Percentiles rank a stretch among this genome's conserved stretches.
phyloP scores from a whole-genome alignment of 2,329 filamentous ascomycete species.

The Ophiostoma piceae region DNA sequence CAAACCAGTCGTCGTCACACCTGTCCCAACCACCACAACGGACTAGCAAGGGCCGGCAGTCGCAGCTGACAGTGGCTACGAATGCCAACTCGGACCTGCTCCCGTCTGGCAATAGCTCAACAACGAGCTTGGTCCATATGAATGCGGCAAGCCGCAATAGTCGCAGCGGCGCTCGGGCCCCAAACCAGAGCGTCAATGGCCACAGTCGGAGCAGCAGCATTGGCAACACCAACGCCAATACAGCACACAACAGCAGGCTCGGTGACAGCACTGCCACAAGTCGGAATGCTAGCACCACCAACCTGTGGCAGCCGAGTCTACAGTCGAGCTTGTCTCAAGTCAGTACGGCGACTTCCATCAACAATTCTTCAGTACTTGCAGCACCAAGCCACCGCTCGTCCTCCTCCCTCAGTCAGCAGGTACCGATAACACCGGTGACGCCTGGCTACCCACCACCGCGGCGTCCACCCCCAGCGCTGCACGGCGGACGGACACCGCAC shows the following conservation, averaged over 20 bases:
- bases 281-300: slow-evolving; percentile 11
- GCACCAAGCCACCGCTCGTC: not conserved
- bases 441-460: slow-evolving; percentile 29
- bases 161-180: not conserved
- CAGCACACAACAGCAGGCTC: not conserved
- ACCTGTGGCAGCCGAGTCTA: slow-evolving; percentile 10
- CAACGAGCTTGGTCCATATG: slow-evolving; percentile 22
- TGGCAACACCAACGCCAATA: slow-evolving; percentile 4
- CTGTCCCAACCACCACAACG: not conserved
- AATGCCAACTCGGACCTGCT: not conserved
- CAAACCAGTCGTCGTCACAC: not conserved
- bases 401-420: slow-evolving; percentile 20
- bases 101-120: slow-evolving; percentile 21
- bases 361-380: not conserved
- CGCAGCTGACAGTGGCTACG: not conserved
- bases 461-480: slow-evolving; percentile 34
- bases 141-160: not conserved
- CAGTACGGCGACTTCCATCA: slow-evolving; percentile 8
- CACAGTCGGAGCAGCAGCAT: slow-evolving; percentile 12
- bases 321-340: slow-evolving; percentile 8
- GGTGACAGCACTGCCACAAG: not conserved
- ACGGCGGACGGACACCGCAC: slow-evolving; percentile 43
- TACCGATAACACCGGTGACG: slow-evolving; percentile 30
- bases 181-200: not conserved
- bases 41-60: not conserved